Conservation (phyloP, 73 alveolate genomes). For the Stentor roeselii region DNA sequence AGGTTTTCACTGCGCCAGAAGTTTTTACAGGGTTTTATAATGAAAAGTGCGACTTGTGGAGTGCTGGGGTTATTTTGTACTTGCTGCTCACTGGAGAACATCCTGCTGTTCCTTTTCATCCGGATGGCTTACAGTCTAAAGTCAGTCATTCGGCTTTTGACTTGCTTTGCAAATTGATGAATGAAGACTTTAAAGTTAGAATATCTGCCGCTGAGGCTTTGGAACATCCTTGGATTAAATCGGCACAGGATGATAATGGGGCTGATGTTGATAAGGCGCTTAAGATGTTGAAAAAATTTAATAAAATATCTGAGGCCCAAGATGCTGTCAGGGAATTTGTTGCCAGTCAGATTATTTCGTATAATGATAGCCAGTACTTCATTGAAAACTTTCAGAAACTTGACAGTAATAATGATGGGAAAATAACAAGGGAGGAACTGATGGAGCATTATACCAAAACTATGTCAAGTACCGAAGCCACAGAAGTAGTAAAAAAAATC, state of each 20-base stretch:
- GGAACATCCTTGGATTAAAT: conserved; percentile 76
- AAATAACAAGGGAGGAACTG: background rate
- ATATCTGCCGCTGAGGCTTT: conserved; percentile 78
- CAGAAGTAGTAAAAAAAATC: background rate
- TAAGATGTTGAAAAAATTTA: background rate
- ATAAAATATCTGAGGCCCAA: background rate
- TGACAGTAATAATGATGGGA: background rate
- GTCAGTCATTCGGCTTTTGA: conserved; percentile 34
- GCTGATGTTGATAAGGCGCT: background rate
- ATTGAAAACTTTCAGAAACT: background rate
- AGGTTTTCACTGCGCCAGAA: background rate
- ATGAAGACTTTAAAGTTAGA: conserved; percentile 70
- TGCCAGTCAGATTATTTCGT: background rate
- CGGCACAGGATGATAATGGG: background rate
- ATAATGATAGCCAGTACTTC: background rate
- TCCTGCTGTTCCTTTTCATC: background rate
- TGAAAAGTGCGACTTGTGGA: background rate
- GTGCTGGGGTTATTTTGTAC: background rate
- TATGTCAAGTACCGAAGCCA: background rate
- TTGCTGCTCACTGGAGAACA: background rate
- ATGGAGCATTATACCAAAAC: background rate
- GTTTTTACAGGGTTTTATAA: background rate
- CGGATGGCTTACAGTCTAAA: background rate
- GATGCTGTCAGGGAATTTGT: background rate
- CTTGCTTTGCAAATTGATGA: conserved; percentile 72